These are phyloP conservation scores for Tulasnella sp. DNA, from an alignment of 768 basidiomycete genomes.

Conservation along the genomic window DNA sequence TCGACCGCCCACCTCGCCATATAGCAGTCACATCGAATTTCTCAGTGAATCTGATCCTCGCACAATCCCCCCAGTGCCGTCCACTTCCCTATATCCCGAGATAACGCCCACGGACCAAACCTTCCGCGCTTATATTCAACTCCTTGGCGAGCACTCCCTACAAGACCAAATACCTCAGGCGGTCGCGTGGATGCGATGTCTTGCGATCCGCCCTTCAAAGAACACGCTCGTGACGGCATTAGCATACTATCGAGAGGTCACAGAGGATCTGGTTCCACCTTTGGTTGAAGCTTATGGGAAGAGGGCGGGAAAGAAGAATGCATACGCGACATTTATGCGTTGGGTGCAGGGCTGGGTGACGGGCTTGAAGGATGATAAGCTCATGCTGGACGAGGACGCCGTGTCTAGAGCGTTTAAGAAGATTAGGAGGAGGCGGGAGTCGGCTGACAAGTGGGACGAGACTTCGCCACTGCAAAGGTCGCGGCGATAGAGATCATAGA, in stretches of 20 bases:
- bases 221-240: conserved; percentile 50
- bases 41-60: not conserved
- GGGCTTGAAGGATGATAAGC: not conserved
- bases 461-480: not conserved
- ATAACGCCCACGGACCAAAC: conserved; percentile 41
- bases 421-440: not conserved
- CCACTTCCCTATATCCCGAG: conserved; percentile 26
- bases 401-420: not conserved
- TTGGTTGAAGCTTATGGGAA: conserved; percentile 31
- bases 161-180: conserved; percentile 52
- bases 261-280: conserved; percentile 42
- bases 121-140: conserved; percentile 47
- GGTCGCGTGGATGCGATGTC: conserved; percentile 62
- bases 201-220: conserved; percentile 40
- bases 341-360: conserved; percentile 57
- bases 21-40: not conserved
- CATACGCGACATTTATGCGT: conserved; percentile 33
- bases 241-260: conserved; percentile 62
- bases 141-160: conserved; percentile 42
- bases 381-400: not conserved
- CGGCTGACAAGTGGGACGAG: conserved; percentile 1
- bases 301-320: conserved; percentile 27
- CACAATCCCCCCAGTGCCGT: conserved; percentile 10
- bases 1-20: conserved; percentile 5
- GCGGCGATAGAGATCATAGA: not conserved